Evolutionary conservation across 768 basidiomycete genomes (phyloP), one percentile per base, ranked within the genome.

Genomic region (Fibroporia radiculosa): DNA sequence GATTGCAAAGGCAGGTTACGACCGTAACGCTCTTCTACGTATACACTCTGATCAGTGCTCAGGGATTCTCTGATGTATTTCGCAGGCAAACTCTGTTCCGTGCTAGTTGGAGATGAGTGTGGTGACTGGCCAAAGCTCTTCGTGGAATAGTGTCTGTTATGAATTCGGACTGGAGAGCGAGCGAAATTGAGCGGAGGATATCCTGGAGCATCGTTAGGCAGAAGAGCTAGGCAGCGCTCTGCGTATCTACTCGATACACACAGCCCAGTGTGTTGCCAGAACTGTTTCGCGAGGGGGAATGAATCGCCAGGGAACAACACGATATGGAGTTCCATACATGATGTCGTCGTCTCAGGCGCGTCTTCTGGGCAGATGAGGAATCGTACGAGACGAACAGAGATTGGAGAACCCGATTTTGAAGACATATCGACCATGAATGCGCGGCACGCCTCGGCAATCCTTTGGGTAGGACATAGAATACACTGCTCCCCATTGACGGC

Each of bases 251-350:
- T 92, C 3, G 87, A 91, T 31, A 99, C 82, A 1, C 93, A 93
- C 47, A 85, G 67, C 0, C 95, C 95, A 0, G 85, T 80, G 60
- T 97, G 95, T 54, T 97, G 93, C 95, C 95, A 98, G 64, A 93
- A 97, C 61, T 91, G 75, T 60, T 88, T 95, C 6, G 89, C 91
- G 6, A 83, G 60, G 7, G 73, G 56, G 54, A 74, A 82, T 3
- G 74, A 62, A 3, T 77, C 72, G 2, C 66, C 61, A 5, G 82
- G 79, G 59, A 93, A 89, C 13, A 99, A 65, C 1, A 82, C 82
- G 51, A 93, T 86, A 60, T 95, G 83, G 1, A 99, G 71, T 46
- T 87, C 80, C 29, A 76, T 65, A 50, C 73, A 66, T 37, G 58
- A 51, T 48, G 38, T 56, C 45, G 22, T 56, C 46, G 36, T 43